phyloP scores from a whole-genome alignment of 2,329 filamentous ascomycete species.

The Pseudocercospora eumusae region DNA sequence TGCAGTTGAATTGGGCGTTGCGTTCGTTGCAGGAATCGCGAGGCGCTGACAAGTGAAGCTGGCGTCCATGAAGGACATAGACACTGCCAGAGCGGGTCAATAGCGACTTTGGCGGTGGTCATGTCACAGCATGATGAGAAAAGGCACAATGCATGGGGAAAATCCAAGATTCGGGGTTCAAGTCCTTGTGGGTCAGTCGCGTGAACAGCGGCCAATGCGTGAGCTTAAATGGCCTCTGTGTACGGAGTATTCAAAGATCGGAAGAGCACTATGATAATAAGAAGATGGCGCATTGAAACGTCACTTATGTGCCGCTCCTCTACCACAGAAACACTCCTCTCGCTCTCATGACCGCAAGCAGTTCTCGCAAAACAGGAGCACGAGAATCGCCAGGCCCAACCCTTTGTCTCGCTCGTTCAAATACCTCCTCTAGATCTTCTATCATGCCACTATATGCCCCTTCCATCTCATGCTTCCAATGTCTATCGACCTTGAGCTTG shows the following conservation, averaged over 20 bases:
- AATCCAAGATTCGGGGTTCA: background rate
- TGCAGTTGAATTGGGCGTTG: slow-evolving; percentile 20
- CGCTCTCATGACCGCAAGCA: slow-evolving; percentile 17
- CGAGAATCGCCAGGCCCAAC: slow-evolving; percentile 15
- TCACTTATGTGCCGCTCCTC: background rate
- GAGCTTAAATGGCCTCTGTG: slow-evolving; percentile 2
- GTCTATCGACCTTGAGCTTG: slow-evolving; percentile 17
- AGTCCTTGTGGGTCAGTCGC: background rate
- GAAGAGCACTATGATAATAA: background rate
- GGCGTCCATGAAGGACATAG: slow-evolving; percentile 56
- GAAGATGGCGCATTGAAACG: no score
- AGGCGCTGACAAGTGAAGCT: background rate
- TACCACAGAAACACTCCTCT: slow-evolving; percentile 18
- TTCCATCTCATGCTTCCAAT: slow-evolving; percentile 23
- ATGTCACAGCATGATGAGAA: slow-evolving; percentile 32
- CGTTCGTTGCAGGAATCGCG: slow-evolving; percentile 18
- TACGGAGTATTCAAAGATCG: no score
- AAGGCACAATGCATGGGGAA: background rate
- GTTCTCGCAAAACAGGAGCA: slow-evolving; percentile 10
- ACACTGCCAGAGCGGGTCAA: slow-evolving; percentile 65
- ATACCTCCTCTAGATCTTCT: slow-evolving; percentile 15
- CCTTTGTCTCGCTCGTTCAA: slow-evolving; percentile 7
- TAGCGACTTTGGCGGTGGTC: slow-evolving; percentile 41
- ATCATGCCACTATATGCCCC: slow-evolving; percentile 23
- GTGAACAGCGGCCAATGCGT: background rate